Base-by-base conservation (phyloP, 345 rosid species). In the Dipteronia dyeriana region DNA sequence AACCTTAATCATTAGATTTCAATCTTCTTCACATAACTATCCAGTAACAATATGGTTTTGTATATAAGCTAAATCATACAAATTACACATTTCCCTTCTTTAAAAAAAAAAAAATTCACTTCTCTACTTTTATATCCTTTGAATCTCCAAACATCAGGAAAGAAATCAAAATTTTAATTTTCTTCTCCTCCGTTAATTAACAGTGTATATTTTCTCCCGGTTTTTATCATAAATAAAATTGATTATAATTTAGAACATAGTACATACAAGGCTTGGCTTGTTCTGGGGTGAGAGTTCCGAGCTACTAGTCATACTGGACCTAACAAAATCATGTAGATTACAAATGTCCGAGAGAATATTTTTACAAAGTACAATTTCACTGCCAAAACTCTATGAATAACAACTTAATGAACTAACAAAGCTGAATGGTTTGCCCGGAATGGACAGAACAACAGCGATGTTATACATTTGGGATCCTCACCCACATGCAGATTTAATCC, bases 291-390 rank as follows among this genome's bases (percentile, higher is more conserved):
- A 23, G n/a, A 34, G 14, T 9, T 14, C 10, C 56, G 23, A 19
- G 17, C n/a, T 13, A n/a, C 57, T 10, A 31, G 9, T 19, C 61
- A 66, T 34, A 69, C n/a, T 26, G 45, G 9, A 23, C 14, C 49
- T 65, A 56, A 41, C 71, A 56, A 65, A 65, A 34, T 17, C 41
- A 19, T 49, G 69, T 63, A n/a, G 70, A 10, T 45, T 29, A 60
- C 67, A 68, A 25, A 11, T 22, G 61, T 29, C 54, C n/a, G 23
- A 14, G 12, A 34, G 64, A 53, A 75, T 51, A 65, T 9, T n/a
- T 7, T 45, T 75, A 75, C 71, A 51, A 31, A 31, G 47, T 75
- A 20, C 3, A 64, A 60, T 25, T 74, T 19, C 77, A 74, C 9
- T 62, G 0, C 29, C 77, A 41, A 23, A 66, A 66, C 2, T 23